Base-by-base conservation (phyloP, 208 protist species). In the Herpetomonas samuelpessoai region DNA sequence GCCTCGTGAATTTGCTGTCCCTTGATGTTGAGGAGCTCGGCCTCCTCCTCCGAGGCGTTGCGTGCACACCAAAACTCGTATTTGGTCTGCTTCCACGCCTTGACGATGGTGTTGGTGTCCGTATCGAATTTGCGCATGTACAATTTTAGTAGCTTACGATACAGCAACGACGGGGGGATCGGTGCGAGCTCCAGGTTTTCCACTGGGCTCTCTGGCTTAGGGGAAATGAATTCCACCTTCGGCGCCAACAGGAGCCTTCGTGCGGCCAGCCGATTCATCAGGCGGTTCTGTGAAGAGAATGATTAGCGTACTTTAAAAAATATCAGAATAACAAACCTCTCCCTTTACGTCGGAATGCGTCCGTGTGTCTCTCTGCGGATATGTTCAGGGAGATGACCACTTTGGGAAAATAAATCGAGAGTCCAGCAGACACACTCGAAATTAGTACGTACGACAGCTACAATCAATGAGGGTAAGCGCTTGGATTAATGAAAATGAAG, bases 71-170 rank as follows among this genome's bases (percentile, higher is more conserved):
- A 94, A 44, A 95, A 95, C 73, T 95, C 80, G 71, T 86, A 92
- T 70, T 90, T 92, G 39, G 88, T 95, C 63, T 91, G 85, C 60
- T 87, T 88, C 86, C 88, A 95, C 35, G 84, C 85, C 9, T 75
- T 80, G 21, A 95, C 54, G 45, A 95, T 95, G 9, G 86, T 92
- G 50, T 87, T 74, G 41, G 73, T 65, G 57, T 95, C 83, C n/a
- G 85, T 91, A 59, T 95, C 85, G 63, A 95, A 95, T 57, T 95
- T 95, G 44, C 82, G 74, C 22, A 92, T 16, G 62, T 90, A 95
- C 46, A 92, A 47, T 62, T 95, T 95, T 14, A 95, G 74, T 18
- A 95, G 71, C 39, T 62, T 75, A 1, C 88, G 80, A 67, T 95
- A 95, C 14, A 95, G 63, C 22, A 89, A 46, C 1, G 87, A 68